Conservation (phyloP, 495 filamentous ascomycete species). For the Bombardia bombarda region DNA sequence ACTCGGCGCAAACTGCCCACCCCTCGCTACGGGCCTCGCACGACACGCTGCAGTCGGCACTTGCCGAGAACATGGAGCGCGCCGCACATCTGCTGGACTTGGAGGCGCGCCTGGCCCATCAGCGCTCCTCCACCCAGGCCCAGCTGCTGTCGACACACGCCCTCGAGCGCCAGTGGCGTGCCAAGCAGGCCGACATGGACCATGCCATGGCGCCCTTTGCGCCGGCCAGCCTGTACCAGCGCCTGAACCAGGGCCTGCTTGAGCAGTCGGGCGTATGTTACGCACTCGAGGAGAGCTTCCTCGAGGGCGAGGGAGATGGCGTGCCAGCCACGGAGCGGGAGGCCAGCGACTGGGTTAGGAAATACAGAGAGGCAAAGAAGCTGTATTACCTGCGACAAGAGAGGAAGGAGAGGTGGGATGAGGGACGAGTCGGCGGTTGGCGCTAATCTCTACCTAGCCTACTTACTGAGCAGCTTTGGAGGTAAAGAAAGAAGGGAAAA, state of each 20-base stretch:
- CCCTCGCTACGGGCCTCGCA: slow-evolving; percentile 50
- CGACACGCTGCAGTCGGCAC: slow-evolving; percentile 49
- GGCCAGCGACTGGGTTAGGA: slow-evolving; percentile 70
- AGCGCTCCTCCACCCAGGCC: slow-evolving; percentile 62
- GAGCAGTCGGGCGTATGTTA: slow-evolving; percentile 79
- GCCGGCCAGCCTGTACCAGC: slow-evolving; percentile 73
- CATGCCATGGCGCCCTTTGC: slow-evolving; percentile 74
- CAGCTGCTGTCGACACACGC: slow-evolving; percentile 76
- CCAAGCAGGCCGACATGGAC: slow-evolving; percentile 85
- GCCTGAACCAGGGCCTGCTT: slow-evolving; percentile 59
- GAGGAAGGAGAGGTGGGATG: slow-evolving; percentile 86
- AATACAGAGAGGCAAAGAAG: slow-evolving; percentile 69
- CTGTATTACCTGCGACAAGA: slow-evolving; percentile 68
- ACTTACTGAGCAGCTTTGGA: too few species aligned
- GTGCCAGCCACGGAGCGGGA: slow-evolving; percentile 61
- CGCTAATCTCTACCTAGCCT: slow-evolving; percentile 50
- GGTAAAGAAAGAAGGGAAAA: too few species aligned
- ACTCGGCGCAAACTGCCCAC: slow-evolving; percentile 57
- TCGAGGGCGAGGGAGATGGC: slow-evolving; percentile 43
- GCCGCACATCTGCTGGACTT: slow-evolving; percentile 50
- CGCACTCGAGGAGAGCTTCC: slow-evolving; percentile 83
- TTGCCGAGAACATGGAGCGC: slow-evolving; percentile 60
- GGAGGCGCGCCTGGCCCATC: slow-evolving; percentile 51
- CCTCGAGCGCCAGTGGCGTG: slow-evolving; percentile 83
- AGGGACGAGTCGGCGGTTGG: slow-evolving; percentile 89